Percentiles rank a stretch among this genome's conserved stretches.
Conservation (phyloP, 257 asterid species). For the Nemophila menziesii region DNA sequence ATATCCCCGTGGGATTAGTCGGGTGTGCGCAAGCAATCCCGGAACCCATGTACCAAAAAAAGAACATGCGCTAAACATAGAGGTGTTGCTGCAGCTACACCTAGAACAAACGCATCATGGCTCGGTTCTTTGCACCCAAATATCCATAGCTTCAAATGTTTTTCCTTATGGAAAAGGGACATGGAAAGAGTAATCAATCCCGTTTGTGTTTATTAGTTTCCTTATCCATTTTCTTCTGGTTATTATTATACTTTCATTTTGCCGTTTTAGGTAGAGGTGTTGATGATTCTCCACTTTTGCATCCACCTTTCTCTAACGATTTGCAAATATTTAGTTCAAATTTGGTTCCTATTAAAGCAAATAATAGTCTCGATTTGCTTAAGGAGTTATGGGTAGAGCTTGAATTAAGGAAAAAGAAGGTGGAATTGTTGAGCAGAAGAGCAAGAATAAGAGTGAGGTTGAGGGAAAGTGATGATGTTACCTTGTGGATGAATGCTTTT, state of each 20-base stretch:
- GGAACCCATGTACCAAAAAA: no score
- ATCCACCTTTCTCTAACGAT: conserved; percentile 10
- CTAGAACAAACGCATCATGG: conserved; percentile 64
- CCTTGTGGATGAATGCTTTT: no score
- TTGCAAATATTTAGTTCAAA: conserved; percentile 11
- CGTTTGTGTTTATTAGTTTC: conserved; percentile 43
- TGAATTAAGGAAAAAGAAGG: no score
- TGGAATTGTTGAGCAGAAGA: no score
- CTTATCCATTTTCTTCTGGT: conserved; percentile 52
- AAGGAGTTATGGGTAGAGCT: no score
- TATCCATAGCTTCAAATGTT: conserved; percentile 62
- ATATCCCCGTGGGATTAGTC: no score
- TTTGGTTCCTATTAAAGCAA: conserved; percentile 9
- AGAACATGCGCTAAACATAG: conserved; percentile 53
- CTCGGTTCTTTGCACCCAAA: conserved; percentile 88
- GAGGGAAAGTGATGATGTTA: no score
- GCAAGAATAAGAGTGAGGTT: no score
- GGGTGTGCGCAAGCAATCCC: no score
- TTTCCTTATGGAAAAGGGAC: conserved; percentile 77
- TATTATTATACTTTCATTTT: conserved; percentile 46
- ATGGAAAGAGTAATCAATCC: conserved; percentile 38
- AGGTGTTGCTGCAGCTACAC: conserved; percentile 55
- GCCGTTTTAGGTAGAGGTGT: conserved; percentile 22
- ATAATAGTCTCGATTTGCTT: neutral
- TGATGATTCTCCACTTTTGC: conserved; percentile 20